Evolutionary conservation across 805 yeast species (phyloP).

Genomic region (Brettanomyces bruxellensis): DNA sequence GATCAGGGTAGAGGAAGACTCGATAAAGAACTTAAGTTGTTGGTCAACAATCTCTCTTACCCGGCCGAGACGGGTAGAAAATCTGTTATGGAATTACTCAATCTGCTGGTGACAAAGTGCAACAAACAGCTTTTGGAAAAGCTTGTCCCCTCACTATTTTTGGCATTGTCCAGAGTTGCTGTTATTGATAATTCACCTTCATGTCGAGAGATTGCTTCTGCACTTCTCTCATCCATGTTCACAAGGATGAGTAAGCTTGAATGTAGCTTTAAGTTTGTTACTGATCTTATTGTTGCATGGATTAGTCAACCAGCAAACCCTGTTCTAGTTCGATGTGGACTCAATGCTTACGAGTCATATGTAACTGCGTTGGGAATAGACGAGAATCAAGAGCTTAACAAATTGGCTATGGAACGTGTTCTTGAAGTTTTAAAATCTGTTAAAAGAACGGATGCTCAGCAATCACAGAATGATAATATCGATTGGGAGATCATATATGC

Average conservation of each 20-base stretch:
- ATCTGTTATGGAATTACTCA: constrained; percentile 83
- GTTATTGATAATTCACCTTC: constrained; percentile 69
- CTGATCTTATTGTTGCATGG: constrained; percentile 51
- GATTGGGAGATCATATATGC: constrained; percentile 78
- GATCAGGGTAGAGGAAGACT: constrained; percentile 86
- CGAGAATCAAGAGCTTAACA: constrained; percentile 14
- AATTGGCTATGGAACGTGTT: constrained; percentile 20
- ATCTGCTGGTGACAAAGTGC: constrained; percentile 58
- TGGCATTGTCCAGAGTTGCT: constrained; percentile 68
- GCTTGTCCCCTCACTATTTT: constrained; percentile 69
- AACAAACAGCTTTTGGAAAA: constrained; percentile 49
- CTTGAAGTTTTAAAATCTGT: constrained; percentile 14
- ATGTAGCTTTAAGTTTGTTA: constrained; percentile 25
- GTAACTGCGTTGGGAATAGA: constrained; percentile 38
- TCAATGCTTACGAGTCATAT: constrained; percentile 59
- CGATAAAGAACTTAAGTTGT: constrained; percentile 71
- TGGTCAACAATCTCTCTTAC: constrained; percentile 74
- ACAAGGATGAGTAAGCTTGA: constrained; percentile 30
- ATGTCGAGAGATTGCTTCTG: constrained; percentile 78
- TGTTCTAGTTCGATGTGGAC: constrained; percentile 61
- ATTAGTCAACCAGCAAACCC: constrained; percentile 42
- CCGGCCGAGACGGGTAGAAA: constrained; percentile 82
- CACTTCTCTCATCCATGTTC: constrained; percentile 48
- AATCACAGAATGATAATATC: constrained; percentile 26
- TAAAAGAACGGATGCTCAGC: constrained; percentile 28